Conservation (phyloP, 1,139 yeast genomes). For the Blastobotrys indianensis region DNA sequence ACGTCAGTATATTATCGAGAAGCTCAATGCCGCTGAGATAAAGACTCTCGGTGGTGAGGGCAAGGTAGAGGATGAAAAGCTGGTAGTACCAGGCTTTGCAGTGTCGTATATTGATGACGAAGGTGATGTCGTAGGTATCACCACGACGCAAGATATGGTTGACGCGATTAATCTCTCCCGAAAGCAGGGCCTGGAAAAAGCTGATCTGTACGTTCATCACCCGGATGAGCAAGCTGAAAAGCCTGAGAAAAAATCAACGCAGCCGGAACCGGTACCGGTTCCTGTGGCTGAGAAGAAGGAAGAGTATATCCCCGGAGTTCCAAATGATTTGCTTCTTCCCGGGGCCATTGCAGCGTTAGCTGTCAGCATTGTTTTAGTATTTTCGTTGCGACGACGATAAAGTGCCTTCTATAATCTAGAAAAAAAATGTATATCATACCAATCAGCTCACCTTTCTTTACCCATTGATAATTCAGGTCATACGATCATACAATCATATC, state of each 20-base stretch:
- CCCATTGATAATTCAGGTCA: too few species aligned
- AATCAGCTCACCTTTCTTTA: too few species aligned
- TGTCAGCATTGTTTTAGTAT: constrained; percentile 50
- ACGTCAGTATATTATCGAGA: constrained; percentile 41
- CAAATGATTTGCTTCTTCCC: constrained; percentile 56
- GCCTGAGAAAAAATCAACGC: constrained; percentile 6
- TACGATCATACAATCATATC: too few species aligned
- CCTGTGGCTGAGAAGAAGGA: constrained; percentile 18
- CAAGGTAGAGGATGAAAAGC: constrained; percentile 25
- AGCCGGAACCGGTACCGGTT: constrained; percentile 2
- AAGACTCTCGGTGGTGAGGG: constrained; percentile 40
- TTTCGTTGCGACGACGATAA: constrained; percentile 35
- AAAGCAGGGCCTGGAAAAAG: constrained; percentile 49
- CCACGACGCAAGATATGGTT: constrained; percentile 63
- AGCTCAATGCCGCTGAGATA: constrained; percentile 41
- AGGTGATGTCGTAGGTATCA: constrained; percentile 72
- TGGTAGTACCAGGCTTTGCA: constrained; percentile 44
- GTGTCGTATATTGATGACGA: constrained; percentile 81
- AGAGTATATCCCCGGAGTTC: constrained; percentile 48
- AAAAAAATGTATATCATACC: too few species aligned
- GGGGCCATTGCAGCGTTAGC: constrained; percentile 61
- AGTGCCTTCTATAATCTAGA: too few species aligned
- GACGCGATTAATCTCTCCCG: constrained; percentile 63
- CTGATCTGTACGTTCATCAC: constrained; percentile 68
- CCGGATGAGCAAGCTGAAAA: constrained; percentile 46